Conservation (phyloP, 2,329 filamentous ascomycete species). For the Trichophyton schoenleinii region DNA sequence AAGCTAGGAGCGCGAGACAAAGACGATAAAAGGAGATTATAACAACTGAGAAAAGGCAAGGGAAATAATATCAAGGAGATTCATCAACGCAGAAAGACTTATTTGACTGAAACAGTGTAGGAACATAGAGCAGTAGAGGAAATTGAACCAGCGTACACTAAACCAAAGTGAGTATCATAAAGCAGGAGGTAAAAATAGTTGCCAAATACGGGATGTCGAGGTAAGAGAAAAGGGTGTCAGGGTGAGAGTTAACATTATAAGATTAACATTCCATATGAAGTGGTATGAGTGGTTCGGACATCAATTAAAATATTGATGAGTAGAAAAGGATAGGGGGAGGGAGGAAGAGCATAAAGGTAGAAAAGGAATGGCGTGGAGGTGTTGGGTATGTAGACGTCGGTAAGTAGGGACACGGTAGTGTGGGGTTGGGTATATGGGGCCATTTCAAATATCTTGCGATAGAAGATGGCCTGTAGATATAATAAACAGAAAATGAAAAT, state of each 20-base stretch:
- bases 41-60: not conserved
- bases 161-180: constrained; percentile 2
- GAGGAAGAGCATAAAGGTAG: not conserved
- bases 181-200: not conserved
- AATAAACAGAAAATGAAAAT: not conserved
- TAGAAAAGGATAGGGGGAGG: not conserved
- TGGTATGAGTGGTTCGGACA: not conserved
- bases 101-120: not conserved
- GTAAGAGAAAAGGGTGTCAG: not conserved
- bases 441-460: not conserved
- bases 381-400: not conserved
- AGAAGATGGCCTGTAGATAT: not conserved
- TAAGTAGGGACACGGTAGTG: too few species aligned
- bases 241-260: not conserved
- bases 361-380: not conserved
- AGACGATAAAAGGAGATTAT: not conserved
- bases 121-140: not conserved
- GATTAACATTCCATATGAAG: not conserved
- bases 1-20: not conserved
- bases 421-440: not conserved
- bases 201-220: not conserved
- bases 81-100: not conserved
- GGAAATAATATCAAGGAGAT: not conserved
- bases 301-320: not conserved
- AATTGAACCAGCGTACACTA: not conserved